A percentile compares a stretch with the other conserved stretches of the same genome.
These are phyloP conservation scores for Dictyophora rubrovolvata DNA, from an alignment of 768 basidiomycete species.

Conservation along the genomic window DNA sequence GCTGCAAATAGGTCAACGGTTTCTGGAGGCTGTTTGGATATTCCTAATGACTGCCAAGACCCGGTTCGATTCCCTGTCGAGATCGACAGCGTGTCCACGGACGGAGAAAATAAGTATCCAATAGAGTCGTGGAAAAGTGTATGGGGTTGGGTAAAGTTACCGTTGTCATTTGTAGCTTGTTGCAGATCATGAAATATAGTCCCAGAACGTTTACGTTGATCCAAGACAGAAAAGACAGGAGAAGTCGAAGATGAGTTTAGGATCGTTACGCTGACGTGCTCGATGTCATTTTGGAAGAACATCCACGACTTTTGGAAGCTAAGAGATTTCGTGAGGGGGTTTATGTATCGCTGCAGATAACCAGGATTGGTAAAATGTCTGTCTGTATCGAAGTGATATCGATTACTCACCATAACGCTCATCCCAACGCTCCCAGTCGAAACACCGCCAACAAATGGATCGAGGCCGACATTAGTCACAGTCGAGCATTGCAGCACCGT, in stretches of 20 bases:
- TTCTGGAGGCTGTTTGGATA: slow-evolving; percentile 46
- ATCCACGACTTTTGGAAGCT: slow-evolving; percentile 66
- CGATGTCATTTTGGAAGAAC: slow-evolving; percentile 54
- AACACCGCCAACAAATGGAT: slow-evolving; percentile 56
- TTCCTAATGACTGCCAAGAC: slow-evolving; percentile 54
- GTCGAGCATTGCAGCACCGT: slow-evolving; percentile 42
- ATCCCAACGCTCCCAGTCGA: slow-evolving; percentile 48
- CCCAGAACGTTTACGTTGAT: slow-evolving; percentile 44
- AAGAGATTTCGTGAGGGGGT: slow-evolving; percentile 44
- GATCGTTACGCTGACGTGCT: slow-evolving; percentile 50
- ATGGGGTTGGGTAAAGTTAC: slow-evolving; percentile 19
- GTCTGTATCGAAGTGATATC: neutral
- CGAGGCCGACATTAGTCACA: slow-evolving; percentile 34
- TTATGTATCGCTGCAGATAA: slow-evolving; percentile 38
- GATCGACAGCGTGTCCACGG: slow-evolving; percentile 24
- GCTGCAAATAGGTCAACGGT: slow-evolving; percentile 57
- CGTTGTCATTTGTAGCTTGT: slow-evolving; percentile 4
- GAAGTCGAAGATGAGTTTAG: slow-evolving; percentile 31
- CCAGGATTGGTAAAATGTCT: neutral
- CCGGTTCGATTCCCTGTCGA: slow-evolving; percentile 40
- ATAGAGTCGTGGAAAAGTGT: slow-evolving; percentile 57
- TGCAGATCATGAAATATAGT: slow-evolving; percentile 30
- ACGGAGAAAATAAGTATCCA: slow-evolving; percentile 46
- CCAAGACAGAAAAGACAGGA: slow-evolving; percentile 54
- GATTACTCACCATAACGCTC: slow-evolving; percentile 36